These are phyloP conservation scores for Cadophora luteo-olivacea DNA, from an alignment of 2,329 filamentous ascomycete species.

Conservation along the genomic window DNA sequence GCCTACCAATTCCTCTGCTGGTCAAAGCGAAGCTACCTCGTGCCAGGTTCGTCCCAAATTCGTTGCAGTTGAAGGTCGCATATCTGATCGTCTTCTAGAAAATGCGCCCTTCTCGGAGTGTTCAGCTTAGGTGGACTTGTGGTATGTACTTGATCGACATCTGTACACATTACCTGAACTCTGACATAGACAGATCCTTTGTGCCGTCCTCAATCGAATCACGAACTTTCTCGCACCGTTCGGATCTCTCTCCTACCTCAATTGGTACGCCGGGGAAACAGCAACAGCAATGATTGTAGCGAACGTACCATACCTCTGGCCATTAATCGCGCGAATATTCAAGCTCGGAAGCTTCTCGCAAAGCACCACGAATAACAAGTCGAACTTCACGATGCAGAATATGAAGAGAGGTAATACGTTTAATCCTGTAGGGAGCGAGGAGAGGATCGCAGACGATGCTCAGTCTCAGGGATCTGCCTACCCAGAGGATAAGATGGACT, in stretches of 20 bases:
- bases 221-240: conserved; percentile 46
- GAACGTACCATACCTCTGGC: conserved; percentile 58
- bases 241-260: conserved; percentile 27
- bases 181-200: conserved; percentile 49
- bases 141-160: not conserved
- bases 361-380: not conserved
- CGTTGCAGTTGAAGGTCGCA: not conserved
- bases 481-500: conserved; percentile 11
- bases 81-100: not conserved
- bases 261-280: conserved; percentile 59
- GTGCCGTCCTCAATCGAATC: conserved; percentile 53
- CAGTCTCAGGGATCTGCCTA: conserved; percentile 2
- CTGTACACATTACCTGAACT: not conserved
- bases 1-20: not conserved
- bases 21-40: not conserved
- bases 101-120: not conserved
- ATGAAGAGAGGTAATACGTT: conserved; percentile 12
- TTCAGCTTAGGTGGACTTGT: conserved; percentile 11
- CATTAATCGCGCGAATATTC: conserved; percentile 51
- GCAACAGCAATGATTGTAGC: conserved; percentile 57
- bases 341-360: conserved; percentile 16
- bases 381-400: not conserved
- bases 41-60: not conserved
- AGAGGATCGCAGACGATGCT: conserved; percentile 7
- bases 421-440: conserved; percentile 11